Conservation (phyloP, 768 basidiomycete species). For the Pholiota microspora region DNA sequence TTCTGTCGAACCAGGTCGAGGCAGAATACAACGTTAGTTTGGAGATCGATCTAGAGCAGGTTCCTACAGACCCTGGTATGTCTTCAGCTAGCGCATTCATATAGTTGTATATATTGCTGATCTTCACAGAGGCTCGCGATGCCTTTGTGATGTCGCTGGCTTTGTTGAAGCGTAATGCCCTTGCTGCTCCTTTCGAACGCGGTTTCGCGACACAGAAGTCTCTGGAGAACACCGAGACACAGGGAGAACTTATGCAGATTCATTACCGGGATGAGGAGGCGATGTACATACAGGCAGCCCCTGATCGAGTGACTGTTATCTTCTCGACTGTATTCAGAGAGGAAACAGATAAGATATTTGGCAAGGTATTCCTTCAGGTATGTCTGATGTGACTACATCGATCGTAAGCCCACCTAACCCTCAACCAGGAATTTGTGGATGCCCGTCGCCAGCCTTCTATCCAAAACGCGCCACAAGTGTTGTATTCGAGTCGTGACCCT, state of each 20-base stretch:
- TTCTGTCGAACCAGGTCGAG: conserved; percentile 69
- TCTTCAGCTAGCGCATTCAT: neutral
- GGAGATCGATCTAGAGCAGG: conserved; percentile 82
- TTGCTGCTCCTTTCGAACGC: conserved; percentile 91
- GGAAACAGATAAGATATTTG: conserved; percentile 95
- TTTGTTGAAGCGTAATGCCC: conserved; percentile 86
- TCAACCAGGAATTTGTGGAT: conserved; percentile 91
- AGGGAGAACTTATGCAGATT: conserved; percentile 87
- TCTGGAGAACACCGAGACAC: conserved; percentile 71
- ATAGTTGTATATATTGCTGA: conserved; percentile 12
- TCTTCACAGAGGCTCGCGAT: conserved; percentile 66
- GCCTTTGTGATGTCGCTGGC: conserved; percentile 79
- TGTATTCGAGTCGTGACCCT: conserved; percentile 92
- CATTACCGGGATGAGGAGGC: conserved; percentile 97
- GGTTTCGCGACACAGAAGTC: conserved; percentile 83
- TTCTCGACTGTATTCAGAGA: conserved; percentile 97
- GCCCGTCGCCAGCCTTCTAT: conserved; percentile 91
- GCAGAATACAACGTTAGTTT: conserved; percentile 89
- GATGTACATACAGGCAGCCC: conserved; percentile 90
- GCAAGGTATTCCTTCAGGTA: conserved; percentile 97
- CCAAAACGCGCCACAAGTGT: conserved; percentile 95
- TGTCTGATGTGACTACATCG: conserved; percentile 9
- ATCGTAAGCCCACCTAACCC: conserved; percentile 7
- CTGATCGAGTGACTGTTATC: conserved; percentile 95
- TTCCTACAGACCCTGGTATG: conserved; percentile 79